Evolutionary conservation across 495 filamentous ascomycete genomes (phyloP), one percentile per base, ranked within the genome.

Genomic region (Daldinia childiae): DNA sequence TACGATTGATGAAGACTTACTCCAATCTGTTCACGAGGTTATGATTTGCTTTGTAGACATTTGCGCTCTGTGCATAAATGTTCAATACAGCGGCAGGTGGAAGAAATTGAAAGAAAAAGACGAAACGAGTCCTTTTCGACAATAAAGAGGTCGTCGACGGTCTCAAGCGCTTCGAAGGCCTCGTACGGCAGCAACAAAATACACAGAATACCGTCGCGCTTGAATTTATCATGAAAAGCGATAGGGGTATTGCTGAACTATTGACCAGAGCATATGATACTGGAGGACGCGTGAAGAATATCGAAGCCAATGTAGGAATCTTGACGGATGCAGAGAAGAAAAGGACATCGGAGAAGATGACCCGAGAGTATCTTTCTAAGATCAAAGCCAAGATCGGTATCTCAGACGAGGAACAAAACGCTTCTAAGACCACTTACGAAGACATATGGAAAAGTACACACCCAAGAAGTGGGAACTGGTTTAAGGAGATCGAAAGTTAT

Each of bases 41-140:
- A 76, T 77, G 73, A 72, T 72, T 19, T 63, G 60, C 27, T 77
- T 77, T 27, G 70, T 77, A 4, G 70, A 77, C 26, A 50, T 77
- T 11, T 77, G 75, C 29, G 74, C 73, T 8, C 38, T 69, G 17
- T 71, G 66, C 34, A 74, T 77, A 41, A 63, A 71, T 52, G 66
- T 77, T 34, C 66, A 67, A 12, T 34, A 67, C 1, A 61, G 66
- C 6, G 62, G 69, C 7, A 55, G 52, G 39, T 74, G 73, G 70
- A 69, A 55, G 15, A 65, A 63, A 38, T 48, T 77, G 38, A 77
- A 76, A 26, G 59, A 56, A 56, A 12, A 58, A 52, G 3, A 62
- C 56, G 19, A 70, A 74, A 19, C 32, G 74, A 6, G 41, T 77
- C 6, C 30, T 77, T 3, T 51, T 51, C 19, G 21, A 51, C 3